Percentiles rank a stretch among this genome's conserved stretches.
Evolutionary conservation across 305 asterid species (phyloP).

Genomic region (Fraxinus platypoda): DNA sequence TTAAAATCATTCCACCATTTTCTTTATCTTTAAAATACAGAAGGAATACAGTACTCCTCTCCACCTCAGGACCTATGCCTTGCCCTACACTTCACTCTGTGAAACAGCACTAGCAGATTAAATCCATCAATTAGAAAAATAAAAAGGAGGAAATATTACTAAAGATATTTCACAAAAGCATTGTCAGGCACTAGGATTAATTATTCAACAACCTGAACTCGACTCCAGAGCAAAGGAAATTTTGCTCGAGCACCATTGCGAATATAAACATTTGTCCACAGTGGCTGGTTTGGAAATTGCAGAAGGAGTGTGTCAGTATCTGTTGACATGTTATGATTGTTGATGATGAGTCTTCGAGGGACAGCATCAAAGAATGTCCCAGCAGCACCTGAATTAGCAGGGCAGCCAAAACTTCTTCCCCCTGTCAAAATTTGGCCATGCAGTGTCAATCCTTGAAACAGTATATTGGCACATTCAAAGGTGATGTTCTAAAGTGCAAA

Average conservation of each 20-base stretch:
- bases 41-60: slow-evolving; percentile 7
- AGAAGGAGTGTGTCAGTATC: slow-evolving; percentile 73
- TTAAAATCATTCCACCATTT: neutral
- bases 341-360: slow-evolving; percentile 75
- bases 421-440: slow-evolving; percentile 44
- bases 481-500: slow-evolving; percentile 12
- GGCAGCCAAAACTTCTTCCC: slow-evolving; percentile 89
- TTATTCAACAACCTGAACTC: slow-evolving; percentile 69
- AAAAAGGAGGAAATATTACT: neutral
- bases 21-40: slow-evolving; percentile 3
- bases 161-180: neutral
- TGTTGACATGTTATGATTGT: slow-evolving; percentile 74
- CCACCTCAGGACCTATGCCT: neutral
- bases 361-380: slow-evolving; percentile 90
- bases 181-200: slow-evolving; percentile 24
- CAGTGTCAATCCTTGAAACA: slow-evolving; percentile 12
- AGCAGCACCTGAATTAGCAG: slow-evolving; percentile 83
- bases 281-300: slow-evolving; percentile 88
- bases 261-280: slow-evolving; percentile 82
- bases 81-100: slow-evolving; percentile 9
- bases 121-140: slow-evolving; percentile 14
- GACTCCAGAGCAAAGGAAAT: slow-evolving; percentile 88
- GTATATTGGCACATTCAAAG: slow-evolving; percentile 12
- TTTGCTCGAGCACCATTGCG: slow-evolving; percentile 65
- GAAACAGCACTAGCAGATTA: slow-evolving; percentile 3